phyloP scores from a whole-genome alignment of 2,329 filamentous ascomycete genomes.

The Fusarium algeriense region DNA sequence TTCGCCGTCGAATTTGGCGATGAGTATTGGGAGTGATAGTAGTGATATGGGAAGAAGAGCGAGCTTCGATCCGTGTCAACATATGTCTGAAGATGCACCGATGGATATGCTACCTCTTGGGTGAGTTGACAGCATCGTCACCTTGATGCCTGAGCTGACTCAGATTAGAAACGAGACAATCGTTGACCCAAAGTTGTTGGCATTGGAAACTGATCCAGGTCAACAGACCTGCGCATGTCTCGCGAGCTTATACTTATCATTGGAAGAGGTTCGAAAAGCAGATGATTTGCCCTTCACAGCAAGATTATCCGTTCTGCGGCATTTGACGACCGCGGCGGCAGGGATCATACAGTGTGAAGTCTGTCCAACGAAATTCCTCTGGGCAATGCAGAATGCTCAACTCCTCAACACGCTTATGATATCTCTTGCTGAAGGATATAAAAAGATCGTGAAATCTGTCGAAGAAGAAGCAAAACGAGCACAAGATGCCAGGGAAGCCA shows the following conservation, averaged over 20 bases:
- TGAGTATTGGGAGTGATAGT: conserved; percentile 13
- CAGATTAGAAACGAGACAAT: conserved; percentile 35
- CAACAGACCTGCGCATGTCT: conserved; percentile 43
- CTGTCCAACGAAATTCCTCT: conserved; percentile 43
- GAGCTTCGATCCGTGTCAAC: conserved; percentile 28
- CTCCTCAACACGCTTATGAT: conserved; percentile 43
- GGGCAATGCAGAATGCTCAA: conserved; percentile 48
- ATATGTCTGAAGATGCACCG: conserved; percentile 16
- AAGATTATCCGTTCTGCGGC: conserved; percentile 31
- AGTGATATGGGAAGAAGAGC: conserved; percentile 18
- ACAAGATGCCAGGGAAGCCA: conserved; percentile 28
- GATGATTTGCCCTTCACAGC: conserved; percentile 36
- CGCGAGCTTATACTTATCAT: conserved; percentile 41
- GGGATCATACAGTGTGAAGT: conserved; percentile 38
- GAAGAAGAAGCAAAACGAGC: conserved; percentile 40
- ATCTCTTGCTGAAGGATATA: conserved; percentile 44
- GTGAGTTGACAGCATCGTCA: conserved; percentile 14
- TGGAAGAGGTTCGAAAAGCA: conserved; percentile 42
- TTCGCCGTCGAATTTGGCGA: conserved; percentile 17
- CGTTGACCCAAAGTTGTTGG: conserved; percentile 25
- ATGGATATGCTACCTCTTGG: conserved; percentile 25
- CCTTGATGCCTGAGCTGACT: conserved; percentile 19
- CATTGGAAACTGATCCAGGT: conserved; percentile 10
- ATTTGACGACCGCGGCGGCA: conserved; percentile 30
- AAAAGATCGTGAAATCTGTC: conserved; percentile 38